phyloP scores from a whole-genome alignment of 371 early-diverging fungal genomes.

The Circinella minor region DNA sequence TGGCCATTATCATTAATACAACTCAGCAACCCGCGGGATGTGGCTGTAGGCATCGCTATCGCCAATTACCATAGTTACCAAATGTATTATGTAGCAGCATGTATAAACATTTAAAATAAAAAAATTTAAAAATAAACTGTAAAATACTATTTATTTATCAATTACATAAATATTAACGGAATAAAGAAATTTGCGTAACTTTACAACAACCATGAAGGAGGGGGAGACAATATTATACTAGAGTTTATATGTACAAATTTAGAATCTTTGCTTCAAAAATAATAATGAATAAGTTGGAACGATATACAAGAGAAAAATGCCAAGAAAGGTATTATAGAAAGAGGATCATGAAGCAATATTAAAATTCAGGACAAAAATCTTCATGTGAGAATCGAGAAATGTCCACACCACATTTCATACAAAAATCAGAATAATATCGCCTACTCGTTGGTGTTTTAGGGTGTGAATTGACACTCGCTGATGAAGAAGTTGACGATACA shows the following conservation, averaged over 20 bases:
- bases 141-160: neutral
- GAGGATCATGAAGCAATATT: too few relatives aligned
- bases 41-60: too few relatives aligned
- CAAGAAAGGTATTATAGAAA: too few relatives aligned
- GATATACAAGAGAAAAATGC: too few relatives aligned
- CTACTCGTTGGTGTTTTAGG: neutral
- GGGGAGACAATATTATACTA: too few relatives aligned
- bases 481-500: neutral
- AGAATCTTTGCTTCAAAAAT: neutral
- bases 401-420: conserved; percentile 19
- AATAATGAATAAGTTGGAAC: neutral
- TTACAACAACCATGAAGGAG: too few relatives aligned
- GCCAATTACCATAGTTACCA: too few relatives aligned
- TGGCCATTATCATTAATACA: too few relatives aligned
- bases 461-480: neutral
- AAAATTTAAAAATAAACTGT: neutral
- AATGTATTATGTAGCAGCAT: too few relatives aligned
- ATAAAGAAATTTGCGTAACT: conserved; percentile 2
- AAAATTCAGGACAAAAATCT: conserved; percentile 15
- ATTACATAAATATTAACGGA: conserved; percentile 1
- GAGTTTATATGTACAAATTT: neutral
- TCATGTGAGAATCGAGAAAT: conserved; percentile 18
- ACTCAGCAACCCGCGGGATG: too few relatives aligned
- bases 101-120: too few relatives aligned
- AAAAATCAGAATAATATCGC: conserved; percentile 6